Evolutionary conservation across 495 filamentous ascomycete genomes (phyloP), one percentile per base, ranked within the genome.

Genomic region (Aspergillus olivimuriae): DNA sequence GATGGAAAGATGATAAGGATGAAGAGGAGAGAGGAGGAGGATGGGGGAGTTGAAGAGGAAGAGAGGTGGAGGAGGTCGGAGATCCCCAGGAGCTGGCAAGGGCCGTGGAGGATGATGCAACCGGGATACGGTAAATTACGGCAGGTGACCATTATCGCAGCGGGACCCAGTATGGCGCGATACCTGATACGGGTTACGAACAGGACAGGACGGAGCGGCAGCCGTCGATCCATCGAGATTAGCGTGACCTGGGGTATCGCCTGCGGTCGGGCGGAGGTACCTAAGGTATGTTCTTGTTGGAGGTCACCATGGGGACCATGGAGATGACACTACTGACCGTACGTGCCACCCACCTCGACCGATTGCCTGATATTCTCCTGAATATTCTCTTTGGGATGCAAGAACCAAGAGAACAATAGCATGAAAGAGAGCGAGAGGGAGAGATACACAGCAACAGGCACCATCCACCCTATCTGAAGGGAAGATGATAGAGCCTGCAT

Each of bases 11-110:
- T 28, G 39, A 42, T n/a, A n/a, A n/a, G 51, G 48, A 43, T 40
- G 34, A 23, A 51, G 24, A 44, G 42, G 58, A 32, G 34, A 55
- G 35, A 56, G 51, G 34, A 48, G 55, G 48, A 41, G 53, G 41
- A 59, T 57, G 45, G 55, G 68, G 71, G 66, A 55, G 60, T 68
- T 61, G 58, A 62, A 61, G 64, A 62, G 68, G 67, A 63, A 60
- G 63, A 60, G 44, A 50, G 47, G 56, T 50, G 53, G 55, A 68
- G 51, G 50, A 61, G 62, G 41, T 52, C 68, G 53, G 51, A 60
- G 62, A 38, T 54, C 39, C 38, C 44, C 40, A 51, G 48, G 48
- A 52, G 47, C 43, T 47, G 47, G 50, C 47, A 59, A 51, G 43
- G 50, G 50, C 44, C 48, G 47, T 43, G 41, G 43, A 39, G 43